Conservation (phyloP, 1,284 basidiomycete species). For the Rhodotorula glutinis region DNA sequence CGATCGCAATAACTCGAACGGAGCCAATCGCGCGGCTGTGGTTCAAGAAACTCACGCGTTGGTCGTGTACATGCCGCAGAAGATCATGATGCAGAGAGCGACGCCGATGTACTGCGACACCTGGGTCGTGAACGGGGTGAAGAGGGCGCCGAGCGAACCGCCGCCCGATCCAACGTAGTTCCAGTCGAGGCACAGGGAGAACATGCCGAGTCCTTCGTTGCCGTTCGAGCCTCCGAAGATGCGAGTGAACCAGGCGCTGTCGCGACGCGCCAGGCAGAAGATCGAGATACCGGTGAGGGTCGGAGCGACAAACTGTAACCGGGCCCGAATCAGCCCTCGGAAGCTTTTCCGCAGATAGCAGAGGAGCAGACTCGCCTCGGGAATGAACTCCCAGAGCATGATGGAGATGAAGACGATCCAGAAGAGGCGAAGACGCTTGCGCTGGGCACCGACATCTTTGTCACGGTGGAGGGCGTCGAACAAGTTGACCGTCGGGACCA, state of each 20-base stretch:
- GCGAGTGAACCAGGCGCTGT: slow-evolving; percentile 59
- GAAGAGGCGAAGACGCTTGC: slow-evolving; percentile 43
- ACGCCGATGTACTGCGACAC: slow-evolving; percentile 35
- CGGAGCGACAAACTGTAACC: slow-evolving; percentile 54
- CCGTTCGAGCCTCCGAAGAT: slow-evolving; percentile 57
- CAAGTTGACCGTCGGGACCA: slow-evolving; percentile 56
- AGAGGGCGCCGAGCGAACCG: slow-evolving; percentile 37
- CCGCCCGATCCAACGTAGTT: slow-evolving; percentile 38
- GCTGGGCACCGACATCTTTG: slow-evolving; percentile 44
- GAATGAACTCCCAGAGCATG: slow-evolving; percentile 45
- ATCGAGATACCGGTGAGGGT: slow-evolving; percentile 51
- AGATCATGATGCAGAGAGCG: slow-evolving; percentile 52
- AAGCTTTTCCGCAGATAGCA: too few relatives aligned
- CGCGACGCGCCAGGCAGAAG: slow-evolving; percentile 59
- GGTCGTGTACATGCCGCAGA: slow-evolving; percentile 57
- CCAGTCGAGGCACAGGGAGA: slow-evolving; percentile 57
- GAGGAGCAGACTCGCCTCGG: slow-evolving; percentile 2
- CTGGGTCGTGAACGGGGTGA: slow-evolving; percentile 37
- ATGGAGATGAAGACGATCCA: slow-evolving; percentile 43
- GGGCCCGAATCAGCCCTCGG: too few relatives aligned
- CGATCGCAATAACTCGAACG: too few relatives aligned
- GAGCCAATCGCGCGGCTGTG: too few relatives aligned
- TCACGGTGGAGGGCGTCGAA: slow-evolving; percentile 60
- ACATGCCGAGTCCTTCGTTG: slow-evolving; percentile 63
- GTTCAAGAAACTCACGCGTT: background rate